These are phyloP conservation scores for Musa schizocarpa DNA, from an alignment of 176 grass and related monocot genomes.

Conservation along the genomic window DNA sequence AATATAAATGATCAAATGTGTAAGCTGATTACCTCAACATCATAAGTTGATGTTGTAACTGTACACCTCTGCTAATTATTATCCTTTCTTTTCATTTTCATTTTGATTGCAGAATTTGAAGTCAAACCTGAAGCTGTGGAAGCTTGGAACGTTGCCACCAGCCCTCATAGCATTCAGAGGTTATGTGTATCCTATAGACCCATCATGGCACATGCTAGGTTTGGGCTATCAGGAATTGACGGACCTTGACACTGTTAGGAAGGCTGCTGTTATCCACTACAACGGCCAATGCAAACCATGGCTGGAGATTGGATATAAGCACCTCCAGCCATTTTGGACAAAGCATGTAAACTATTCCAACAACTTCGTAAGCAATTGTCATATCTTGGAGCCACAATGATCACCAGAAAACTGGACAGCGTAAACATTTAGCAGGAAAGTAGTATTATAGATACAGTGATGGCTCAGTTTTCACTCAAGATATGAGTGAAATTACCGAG, in stretches of 20 bases:
- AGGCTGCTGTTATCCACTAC: constrained; percentile 93
- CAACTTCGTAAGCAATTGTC: constrained; percentile 80
- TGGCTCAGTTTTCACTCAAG: background rate
- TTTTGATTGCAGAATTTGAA: constrained; percentile 70
- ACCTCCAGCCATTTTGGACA: constrained; percentile 92
- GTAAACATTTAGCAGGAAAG: background rate
- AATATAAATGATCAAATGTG: no score
- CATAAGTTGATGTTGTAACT: background rate
- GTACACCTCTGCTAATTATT: background rate
- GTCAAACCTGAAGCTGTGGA: constrained; percentile 90
- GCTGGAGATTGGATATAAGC: constrained; percentile 82
- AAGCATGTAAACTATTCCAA: constrained; percentile 88
- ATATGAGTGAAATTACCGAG: background rate
- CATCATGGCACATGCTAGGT: constrained; percentile 85
- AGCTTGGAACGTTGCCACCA: constrained; percentile 94
- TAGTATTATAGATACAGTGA: background rate
- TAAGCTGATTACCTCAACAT: no score
- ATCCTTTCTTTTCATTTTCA: background rate
- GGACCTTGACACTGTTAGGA: constrained; percentile 47
- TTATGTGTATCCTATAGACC: constrained; percentile 69
- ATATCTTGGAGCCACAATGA: constrained; percentile 69
- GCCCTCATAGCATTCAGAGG: constrained; percentile 93
- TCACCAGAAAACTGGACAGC: background rate
- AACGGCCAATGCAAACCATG: constrained; percentile 91
- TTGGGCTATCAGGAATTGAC: constrained; percentile 98